Conservation (phyloP, 2,329 filamentous ascomycete genomes). For the Claviceps fusiformis region DNA sequence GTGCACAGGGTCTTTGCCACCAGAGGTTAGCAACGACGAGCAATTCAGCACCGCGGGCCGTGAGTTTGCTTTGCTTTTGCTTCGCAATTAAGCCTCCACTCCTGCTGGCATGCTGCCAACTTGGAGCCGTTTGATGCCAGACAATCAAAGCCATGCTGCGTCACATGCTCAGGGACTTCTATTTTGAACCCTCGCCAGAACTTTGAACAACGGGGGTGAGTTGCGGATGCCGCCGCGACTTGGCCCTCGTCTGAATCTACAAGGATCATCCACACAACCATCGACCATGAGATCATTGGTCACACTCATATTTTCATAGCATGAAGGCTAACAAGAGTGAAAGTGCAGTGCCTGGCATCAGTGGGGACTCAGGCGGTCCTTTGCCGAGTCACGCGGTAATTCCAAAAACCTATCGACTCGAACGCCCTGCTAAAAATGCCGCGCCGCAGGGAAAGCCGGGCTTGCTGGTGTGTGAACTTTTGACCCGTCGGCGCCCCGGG, state of each 20-base stretch:
- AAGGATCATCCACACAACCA: not conserved
- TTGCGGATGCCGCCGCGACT: not conserved
- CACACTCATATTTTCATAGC: not conserved
- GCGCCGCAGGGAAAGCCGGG: not conserved
- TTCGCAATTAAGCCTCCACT: not conserved
- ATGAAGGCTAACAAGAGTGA: not conserved
- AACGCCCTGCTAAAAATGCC: not conserved
- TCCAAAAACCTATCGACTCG: not conserved
- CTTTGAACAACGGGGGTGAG: not conserved
- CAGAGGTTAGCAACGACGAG: not conserved
- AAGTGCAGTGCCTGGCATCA: not conserved
- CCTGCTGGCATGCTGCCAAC: too few species aligned
- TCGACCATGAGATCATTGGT: slow-evolving; percentile 4
- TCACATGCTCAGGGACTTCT: not conserved
- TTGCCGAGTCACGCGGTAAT: not conserved
- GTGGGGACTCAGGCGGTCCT: too few species aligned
- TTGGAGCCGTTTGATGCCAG: too few species aligned
- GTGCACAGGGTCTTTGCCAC: not conserved
- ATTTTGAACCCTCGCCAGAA: not conserved
- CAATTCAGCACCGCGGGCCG: not conserved
- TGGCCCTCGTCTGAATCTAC: too few species aligned
- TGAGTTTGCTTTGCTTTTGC: not conserved
- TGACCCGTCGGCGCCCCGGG: too few species aligned
- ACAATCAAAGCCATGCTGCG: not conserved
- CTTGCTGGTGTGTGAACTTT: not conserved